phyloP scores from a whole-genome alignment of 495 filamentous ascomycete genomes.

The Hamigera avellanea region DNA sequence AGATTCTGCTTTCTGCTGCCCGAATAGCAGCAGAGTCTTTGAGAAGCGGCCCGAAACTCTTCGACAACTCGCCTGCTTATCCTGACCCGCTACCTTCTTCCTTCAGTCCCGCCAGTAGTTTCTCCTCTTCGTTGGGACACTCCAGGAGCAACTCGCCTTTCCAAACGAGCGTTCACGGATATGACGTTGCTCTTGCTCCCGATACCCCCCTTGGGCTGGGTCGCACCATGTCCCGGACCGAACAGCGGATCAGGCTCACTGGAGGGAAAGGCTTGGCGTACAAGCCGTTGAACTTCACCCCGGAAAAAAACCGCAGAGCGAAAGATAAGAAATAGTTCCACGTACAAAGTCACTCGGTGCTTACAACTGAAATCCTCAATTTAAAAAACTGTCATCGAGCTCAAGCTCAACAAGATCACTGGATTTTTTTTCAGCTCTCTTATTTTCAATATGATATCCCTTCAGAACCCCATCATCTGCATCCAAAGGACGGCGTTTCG shows the following conservation, averaged over 20 bases:
- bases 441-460: no score
- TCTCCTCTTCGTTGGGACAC: constrained; percentile 4
- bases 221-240: constrained; percentile 28
- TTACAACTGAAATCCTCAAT: no score
- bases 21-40: constrained; percentile 32
- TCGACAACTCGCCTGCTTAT: constrained; percentile 9
- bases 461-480: no score
- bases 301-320: constrained; percentile 11
- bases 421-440: no score
- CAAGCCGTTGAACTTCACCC: constrained; percentile 25
- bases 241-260: constrained; percentile 27
- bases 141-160: neutral
- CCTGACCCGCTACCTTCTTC: neutral
- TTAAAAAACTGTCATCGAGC: no score
- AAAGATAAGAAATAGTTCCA: constrained; percentile 1
- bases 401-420: no score
- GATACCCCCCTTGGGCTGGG: constrained; percentile 25
- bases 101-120: constrained; percentile 1
- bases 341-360: no score
- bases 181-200: constrained; percentile 28
- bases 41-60: constrained; percentile 23
- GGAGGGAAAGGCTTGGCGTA: constrained; percentile 31
- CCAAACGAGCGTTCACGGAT: constrained; percentile 17
- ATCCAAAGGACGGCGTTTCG: no score
- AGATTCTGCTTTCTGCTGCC: constrained; percentile 29